Conservation (phyloP, 2,329 filamentous ascomycete species). For the Ceratocystiopsis sp. region DNA sequence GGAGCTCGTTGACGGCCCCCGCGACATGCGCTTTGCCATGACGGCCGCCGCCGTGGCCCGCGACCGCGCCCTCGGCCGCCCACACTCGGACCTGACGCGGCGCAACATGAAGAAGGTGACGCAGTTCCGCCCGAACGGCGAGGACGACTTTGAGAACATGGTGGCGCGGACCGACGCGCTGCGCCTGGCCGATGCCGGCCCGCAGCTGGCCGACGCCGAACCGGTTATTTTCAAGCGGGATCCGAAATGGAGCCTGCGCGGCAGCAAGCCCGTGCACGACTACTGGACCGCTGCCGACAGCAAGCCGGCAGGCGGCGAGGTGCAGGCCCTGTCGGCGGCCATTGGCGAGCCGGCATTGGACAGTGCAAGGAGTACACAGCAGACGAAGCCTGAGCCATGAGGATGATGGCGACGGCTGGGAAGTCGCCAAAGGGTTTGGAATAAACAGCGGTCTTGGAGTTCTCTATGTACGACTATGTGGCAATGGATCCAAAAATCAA, state of each 20-base stretch:
- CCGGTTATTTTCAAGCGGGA: slow-evolving; percentile 3
- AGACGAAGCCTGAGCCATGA: neutral
- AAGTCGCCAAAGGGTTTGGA: too few species aligned
- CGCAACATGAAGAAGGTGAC: slow-evolving; percentile 76
- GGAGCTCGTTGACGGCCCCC: slow-evolving; percentile 85
- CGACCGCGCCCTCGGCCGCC: slow-evolving; percentile 34
- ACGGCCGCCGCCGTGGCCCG: slow-evolving; percentile 71
- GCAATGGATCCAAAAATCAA: too few species aligned
- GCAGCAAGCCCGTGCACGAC: slow-evolving; percentile 6
- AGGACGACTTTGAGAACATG: slow-evolving; percentile 50
- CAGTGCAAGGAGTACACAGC: neutral
- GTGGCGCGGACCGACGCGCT: slow-evolving; percentile 26
- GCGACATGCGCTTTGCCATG: slow-evolving; percentile 87
- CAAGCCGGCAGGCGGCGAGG: neutral
- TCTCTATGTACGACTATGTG: too few species aligned
- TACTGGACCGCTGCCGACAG: slow-evolving; percentile 4
- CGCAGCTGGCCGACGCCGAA: slow-evolving; percentile 9
- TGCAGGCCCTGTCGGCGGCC: neutral
- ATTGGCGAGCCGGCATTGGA: slow-evolving; percentile 4
- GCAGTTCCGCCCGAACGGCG: slow-evolving; percentile 49
- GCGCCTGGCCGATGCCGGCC: slow-evolving; percentile 13
- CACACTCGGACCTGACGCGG: slow-evolving; percentile 52
- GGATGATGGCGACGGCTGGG: too few species aligned
- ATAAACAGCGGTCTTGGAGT: too few species aligned
- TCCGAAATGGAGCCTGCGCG: neutral